Conservation (phyloP, 2,329 filamentous ascomycete species). For the Fusarium citri region DNA sequence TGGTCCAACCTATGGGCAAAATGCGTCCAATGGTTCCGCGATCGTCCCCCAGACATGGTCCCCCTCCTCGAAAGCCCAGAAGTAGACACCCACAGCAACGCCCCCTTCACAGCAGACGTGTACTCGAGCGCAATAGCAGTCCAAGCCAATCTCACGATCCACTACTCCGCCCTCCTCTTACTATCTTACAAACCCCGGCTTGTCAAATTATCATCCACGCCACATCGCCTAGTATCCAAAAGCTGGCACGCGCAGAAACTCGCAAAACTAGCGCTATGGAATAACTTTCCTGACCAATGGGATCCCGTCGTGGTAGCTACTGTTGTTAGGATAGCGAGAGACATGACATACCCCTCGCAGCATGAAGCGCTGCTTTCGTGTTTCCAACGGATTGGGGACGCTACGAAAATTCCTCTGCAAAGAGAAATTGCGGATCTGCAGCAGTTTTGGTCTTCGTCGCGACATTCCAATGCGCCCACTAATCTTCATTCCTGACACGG, state of each 20-base stretch:
- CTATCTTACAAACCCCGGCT: slow-evolving; percentile 13
- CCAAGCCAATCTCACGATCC: slow-evolving; percentile 4
- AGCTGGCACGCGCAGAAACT: slow-evolving; percentile 48
- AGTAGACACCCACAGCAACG: slow-evolving; percentile 3
- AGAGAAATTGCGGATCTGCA: slow-evolving; percentile 15
- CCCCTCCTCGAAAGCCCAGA: slow-evolving; percentile 7
- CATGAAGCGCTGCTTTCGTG: slow-evolving; percentile 13
- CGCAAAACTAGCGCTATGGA: slow-evolving; percentile 45
- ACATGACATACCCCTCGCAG: slow-evolving; percentile 23
- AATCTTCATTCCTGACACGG: background rate
- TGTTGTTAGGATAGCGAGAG: slow-evolving; percentile 43
- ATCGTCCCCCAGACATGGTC: slow-evolving; percentile 17
- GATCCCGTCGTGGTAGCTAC: slow-evolving; percentile 48
- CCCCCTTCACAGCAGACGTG: slow-evolving; percentile 19
- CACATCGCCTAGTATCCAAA: slow-evolving; percentile 2
- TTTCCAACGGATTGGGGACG: slow-evolving; percentile 17
- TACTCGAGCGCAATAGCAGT: slow-evolving; percentile 19
- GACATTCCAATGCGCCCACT: slow-evolving; percentile 11
- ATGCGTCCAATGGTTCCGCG: slow-evolving; percentile 21
- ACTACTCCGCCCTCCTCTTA: slow-evolving; percentile 12
- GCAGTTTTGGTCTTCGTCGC: slow-evolving; percentile 19
- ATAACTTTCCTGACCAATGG: slow-evolving; percentile 50
- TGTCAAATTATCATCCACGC: slow-evolving; percentile 5
- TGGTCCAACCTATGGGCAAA: slow-evolving; percentile 19
- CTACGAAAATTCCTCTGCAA: slow-evolving; percentile 11